phyloP scores from a whole-genome alignment of 352 stramenopile genomes.

The Globisporangium emineosum region DNA sequence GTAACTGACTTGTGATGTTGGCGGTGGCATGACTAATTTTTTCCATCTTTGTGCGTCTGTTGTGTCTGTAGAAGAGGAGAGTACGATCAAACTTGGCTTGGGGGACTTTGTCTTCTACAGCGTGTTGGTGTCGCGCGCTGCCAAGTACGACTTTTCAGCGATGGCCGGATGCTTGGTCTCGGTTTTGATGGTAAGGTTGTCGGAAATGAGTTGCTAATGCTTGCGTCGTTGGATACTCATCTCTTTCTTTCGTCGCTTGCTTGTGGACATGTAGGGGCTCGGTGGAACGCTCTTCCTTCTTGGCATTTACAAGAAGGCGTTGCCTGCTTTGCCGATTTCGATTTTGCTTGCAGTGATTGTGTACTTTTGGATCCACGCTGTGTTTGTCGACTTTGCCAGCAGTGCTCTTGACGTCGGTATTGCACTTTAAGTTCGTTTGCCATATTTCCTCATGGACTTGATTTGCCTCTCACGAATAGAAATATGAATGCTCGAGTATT shows the following conservation, averaged over 20 bases:
- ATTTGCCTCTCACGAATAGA: not conserved
- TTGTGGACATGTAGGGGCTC: conserved; percentile 61
- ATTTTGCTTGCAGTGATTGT: conserved; percentile 74
- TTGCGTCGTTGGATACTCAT: not conserved
- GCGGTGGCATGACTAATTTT: not conserved
- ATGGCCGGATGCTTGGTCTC: conserved; percentile 93
- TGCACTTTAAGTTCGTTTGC: conserved; percentile 11
- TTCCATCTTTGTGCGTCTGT: not conserved
- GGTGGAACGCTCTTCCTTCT: conserved; percentile 95
- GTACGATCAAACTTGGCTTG: conserved; percentile 93
- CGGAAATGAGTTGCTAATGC: not conserved
- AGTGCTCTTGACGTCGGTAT: conserved; percentile 38
- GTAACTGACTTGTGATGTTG: not conserved
- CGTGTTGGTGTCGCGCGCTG: conserved; percentile 95
- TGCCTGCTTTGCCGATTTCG: conserved; percentile 96
- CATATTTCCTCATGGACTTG: not conserved
- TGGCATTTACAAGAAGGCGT: conserved; percentile 92
- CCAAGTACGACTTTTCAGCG: conserved; percentile 94
- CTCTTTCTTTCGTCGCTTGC: conserved; percentile 12
- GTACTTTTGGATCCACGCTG: conserved; percentile 79
- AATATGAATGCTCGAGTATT: conserved; percentile 15
- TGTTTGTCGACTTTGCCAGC: conserved; percentile 67
- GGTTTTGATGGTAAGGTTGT: conserved; percentile 86
- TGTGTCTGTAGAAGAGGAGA: conserved; percentile 44
- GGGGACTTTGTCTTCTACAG: conserved; percentile 99